Evolutionary conservation across 2,329 filamentous ascomycete genomes (phyloP).

Genomic region (Dothistroma pini): DNA sequence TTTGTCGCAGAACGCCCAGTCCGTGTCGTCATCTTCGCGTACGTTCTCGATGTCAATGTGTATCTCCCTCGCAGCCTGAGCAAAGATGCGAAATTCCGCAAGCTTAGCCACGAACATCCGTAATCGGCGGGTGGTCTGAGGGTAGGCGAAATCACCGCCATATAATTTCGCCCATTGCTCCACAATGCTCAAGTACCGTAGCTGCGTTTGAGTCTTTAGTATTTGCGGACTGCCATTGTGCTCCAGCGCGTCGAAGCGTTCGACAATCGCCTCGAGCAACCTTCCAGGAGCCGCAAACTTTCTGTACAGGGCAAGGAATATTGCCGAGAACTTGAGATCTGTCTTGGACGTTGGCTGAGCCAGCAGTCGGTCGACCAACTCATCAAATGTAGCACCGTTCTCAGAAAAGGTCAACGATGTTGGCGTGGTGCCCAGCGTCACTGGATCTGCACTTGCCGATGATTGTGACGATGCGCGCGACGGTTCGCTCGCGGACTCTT

Average conservation of each 20-base stretch:
- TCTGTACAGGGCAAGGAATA: constrained; percentile 90
- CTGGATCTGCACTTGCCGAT: constrained; percentile 57
- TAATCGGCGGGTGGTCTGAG: constrained; percentile 66
- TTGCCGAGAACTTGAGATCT: constrained; percentile 83
- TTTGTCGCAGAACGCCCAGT: constrained; percentile 83
- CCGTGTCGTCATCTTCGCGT: constrained; percentile 82
- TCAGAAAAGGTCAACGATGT: constrained; percentile 44
- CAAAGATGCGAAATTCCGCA: constrained; percentile 75
- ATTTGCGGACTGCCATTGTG: constrained; percentile 67
- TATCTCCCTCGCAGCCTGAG: constrained; percentile 82
- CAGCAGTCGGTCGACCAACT: constrained; percentile 76
- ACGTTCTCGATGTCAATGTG: constrained; percentile 70
- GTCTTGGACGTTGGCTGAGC: constrained; percentile 75
- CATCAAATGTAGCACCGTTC: constrained; percentile 52
- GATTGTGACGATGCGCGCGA: constrained; percentile 64
- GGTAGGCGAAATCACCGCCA: constrained; percentile 86
- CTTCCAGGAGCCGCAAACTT: constrained; percentile 82
- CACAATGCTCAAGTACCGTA: constrained; percentile 77
- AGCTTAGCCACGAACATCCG: constrained; percentile 72
- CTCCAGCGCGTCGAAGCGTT: constrained; percentile 67
- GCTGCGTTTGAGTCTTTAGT: constrained; percentile 72
- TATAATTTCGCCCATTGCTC: constrained; percentile 88
- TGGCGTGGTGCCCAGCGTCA: constrained; percentile 17
- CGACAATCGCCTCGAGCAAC: constrained; percentile 73
- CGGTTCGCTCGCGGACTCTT: constrained; percentile 60